These are phyloP conservation scores for Sanghuangporus sanghuang DNA, from an alignment of 1,284 basidiomycete genomes.

Conservation along the genomic window DNA sequence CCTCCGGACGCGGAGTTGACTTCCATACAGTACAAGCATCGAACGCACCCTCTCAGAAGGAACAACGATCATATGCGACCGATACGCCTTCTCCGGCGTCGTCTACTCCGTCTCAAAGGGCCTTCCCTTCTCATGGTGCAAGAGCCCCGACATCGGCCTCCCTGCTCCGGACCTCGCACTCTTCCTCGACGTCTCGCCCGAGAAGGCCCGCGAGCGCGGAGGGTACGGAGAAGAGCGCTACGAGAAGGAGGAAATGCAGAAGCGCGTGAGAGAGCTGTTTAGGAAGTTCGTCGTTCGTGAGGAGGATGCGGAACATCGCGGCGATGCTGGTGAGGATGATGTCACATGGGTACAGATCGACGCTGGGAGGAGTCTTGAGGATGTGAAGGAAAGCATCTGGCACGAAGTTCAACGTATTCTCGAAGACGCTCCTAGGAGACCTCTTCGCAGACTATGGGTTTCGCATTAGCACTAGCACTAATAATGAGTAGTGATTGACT, in stretches of 20 bases:
- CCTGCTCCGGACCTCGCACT: constrained; percentile 87
- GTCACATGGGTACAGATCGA: constrained; percentile 60
- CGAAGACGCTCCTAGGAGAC: constrained; percentile 20
- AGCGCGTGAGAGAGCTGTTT: constrained; percentile 63
- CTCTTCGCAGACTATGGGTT: constrained; percentile 9
- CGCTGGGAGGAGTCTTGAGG: constrained; percentile 53
- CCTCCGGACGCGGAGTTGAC: background rate
- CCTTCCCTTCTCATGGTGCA: constrained; percentile 71
- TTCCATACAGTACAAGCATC: constrained; percentile 53
- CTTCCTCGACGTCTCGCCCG: constrained; percentile 82
- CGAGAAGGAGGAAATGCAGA: constrained; percentile 76
- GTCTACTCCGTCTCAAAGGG: constrained; percentile 90
- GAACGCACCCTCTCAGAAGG: constrained; percentile 58
- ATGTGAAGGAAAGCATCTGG: constrained; percentile 60
- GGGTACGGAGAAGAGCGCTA: constrained; percentile 92
- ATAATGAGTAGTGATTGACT: background rate
- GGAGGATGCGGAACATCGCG: constrained; percentile 30
- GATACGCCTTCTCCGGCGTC: constrained; percentile 96
- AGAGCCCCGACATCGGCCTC: constrained; percentile 78
- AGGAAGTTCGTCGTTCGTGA: constrained; percentile 50
- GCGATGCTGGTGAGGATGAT: constrained; percentile 9
- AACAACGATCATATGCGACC: constrained; percentile 80
- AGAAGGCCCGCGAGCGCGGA: constrained; percentile 66
- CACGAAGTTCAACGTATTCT: constrained; percentile 38
- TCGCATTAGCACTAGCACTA: background rate